Evolutionary conservation across 805 yeast species (phyloP).

Genomic region (Tetrapisispora arboricola): DNA sequence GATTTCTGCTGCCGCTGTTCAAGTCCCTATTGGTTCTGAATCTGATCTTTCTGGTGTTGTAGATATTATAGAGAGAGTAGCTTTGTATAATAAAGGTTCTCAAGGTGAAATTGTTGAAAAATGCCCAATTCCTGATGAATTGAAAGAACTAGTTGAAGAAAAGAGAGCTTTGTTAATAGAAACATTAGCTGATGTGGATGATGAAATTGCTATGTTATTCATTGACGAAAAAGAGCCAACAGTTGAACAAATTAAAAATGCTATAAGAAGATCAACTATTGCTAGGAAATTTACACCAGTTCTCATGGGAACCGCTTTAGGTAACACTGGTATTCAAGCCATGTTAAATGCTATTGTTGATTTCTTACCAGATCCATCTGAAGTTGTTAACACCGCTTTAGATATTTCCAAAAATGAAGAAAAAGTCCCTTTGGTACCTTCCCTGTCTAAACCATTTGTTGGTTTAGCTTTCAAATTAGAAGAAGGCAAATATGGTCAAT

Average conservation of each 20-base stretch:
- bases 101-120: slow-evolving; percentile 78
- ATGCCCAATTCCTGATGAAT: slow-evolving; percentile 65
- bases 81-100: slow-evolving; percentile 77
- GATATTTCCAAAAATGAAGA: slow-evolving; percentile 57
- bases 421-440: slow-evolving; percentile 65
- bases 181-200: slow-evolving; percentile 96
- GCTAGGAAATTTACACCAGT: slow-evolving; percentile 97
- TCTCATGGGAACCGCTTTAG: slow-evolving; percentile 97
- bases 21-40: slow-evolving; percentile 96
- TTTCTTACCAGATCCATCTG: slow-evolving; percentile 91
- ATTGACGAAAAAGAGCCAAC: slow-evolving; percentile 87
- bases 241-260: slow-evolving; percentile 69
- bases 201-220: slow-evolving; percentile 87
- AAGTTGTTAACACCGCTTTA: slow-evolving; percentile 81
- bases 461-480: slow-evolving; percentile 98
- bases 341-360: slow-evolving; percentile 94
- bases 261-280: slow-evolving; percentile 91
- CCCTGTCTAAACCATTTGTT: slow-evolving; percentile 70
- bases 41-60: slow-evolving; percentile 78
- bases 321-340: slow-evolving; percentile 91
- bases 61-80: slow-evolving; percentile 79
- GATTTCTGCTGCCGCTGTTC: slow-evolving; percentile 94
- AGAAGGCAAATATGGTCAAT: slow-evolving; percentile 96
- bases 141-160: slow-evolving; percentile 77
- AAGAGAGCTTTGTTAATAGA: slow-evolving; percentile 80